phyloP scores from a whole-genome alignment of 768 basidiomycete genomes.

The Mycena vitilis region DNA sequence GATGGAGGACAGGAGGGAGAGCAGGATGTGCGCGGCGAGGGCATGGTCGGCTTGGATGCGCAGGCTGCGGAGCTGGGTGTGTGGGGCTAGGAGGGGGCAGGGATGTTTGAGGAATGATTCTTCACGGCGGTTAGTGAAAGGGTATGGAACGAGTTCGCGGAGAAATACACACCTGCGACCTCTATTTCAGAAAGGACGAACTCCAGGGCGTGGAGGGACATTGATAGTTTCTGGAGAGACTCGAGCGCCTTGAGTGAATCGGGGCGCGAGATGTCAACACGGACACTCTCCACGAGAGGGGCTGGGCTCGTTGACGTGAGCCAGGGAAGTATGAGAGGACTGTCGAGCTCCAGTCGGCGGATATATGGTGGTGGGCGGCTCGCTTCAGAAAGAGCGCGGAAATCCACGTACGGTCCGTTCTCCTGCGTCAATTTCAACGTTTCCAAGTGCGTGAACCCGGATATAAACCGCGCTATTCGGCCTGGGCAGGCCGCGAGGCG shows the following conservation, averaged over 20 bases:
- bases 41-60: constrained; percentile 30
- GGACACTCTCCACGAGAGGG: constrained; percentile 1
- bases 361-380: constrained; percentile 6
- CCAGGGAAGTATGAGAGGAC: constrained; percentile 16
- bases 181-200: constrained; percentile 21
- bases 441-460: constrained; percentile 18
- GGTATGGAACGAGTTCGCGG: not conserved
- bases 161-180: constrained; percentile 12
- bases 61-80: constrained; percentile 4
- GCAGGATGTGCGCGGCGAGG: constrained; percentile 24
- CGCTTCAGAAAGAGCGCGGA: not conserved
- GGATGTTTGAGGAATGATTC: constrained; percentile 15
- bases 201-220: constrained; percentile 14
- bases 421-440: constrained; percentile 30
- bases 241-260: constrained; percentile 13
- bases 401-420: constrained; percentile 15
- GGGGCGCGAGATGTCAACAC: constrained; percentile 19
- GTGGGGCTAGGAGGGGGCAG: not conserved
- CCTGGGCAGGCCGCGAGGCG: not conserved
- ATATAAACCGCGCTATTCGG: constrained; percentile 8
- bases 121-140: not conserved
- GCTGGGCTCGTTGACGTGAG: constrained; percentile 1
- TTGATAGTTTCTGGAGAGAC: constrained; percentile 15
- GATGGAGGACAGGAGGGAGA: constrained; percentile 18
- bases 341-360: constrained; percentile 27